Percentiles rank a stretch among this genome's conserved stretches.
Conservation (phyloP, 208 protist genomes). For the Wallacemonas sp. region DNA sequence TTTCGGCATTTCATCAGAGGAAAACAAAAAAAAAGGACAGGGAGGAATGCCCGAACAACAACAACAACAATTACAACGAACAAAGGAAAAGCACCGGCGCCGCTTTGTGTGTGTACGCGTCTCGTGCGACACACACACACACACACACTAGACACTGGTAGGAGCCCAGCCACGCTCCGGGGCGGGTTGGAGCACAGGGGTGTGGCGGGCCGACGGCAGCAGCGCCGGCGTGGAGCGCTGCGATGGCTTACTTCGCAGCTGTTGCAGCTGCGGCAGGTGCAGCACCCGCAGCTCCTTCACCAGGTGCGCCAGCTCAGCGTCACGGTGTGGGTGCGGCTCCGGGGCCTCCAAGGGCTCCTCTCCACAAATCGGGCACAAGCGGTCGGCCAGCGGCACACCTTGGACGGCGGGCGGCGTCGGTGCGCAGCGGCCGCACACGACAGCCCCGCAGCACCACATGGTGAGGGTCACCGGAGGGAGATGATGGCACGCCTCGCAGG, state of each 20-base stretch:
- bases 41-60: no score
- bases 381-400: constrained; percentile 32
- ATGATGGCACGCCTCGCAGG: constrained; percentile 56
- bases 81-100: background rate
- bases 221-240: constrained; percentile 18
- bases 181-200: constrained; percentile 28
- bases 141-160: background rate
- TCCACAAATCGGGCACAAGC: constrained; percentile 55
- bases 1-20: no score
- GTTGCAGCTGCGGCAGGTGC: constrained; percentile 57
- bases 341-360: constrained; percentile 68
- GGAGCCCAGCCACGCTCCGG: constrained; percentile 12
- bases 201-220: constrained; percentile 17
- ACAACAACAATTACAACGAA: background rate
- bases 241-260: constrained; percentile 17
- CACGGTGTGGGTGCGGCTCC: constrained; percentile 46
- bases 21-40: no score
- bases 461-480: constrained; percentile 67
- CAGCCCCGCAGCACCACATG: constrained; percentile 79
- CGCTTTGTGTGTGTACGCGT: no score
- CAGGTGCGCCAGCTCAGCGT: constrained; percentile 51
- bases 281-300: constrained; percentile 81
- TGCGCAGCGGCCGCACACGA: constrained; percentile 64
- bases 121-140: no score
- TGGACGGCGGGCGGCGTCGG: constrained; percentile 50